Percentiles rank a stretch among this genome's conserved stretches.
phyloP scores from a whole-genome alignment of 1,284 basidiomycete genomes.

The Pholiota adiposa region DNA sequence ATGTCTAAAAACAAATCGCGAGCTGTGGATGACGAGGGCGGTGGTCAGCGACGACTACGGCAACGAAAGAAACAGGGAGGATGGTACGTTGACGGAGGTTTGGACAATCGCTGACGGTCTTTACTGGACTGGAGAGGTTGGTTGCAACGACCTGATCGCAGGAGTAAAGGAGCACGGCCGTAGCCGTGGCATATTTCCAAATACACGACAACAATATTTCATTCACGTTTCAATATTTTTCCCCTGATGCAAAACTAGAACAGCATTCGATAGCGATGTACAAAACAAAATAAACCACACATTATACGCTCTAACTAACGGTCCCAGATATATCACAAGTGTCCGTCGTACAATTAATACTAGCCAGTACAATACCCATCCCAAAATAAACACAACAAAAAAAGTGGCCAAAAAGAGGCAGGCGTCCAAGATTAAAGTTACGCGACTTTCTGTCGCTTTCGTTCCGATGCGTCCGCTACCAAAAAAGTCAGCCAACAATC shows the following conservation, averaged over 20 bases:
- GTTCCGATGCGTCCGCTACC: slow-evolving; percentile 18
- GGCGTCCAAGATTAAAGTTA: too few species aligned
- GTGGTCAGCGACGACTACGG: too few species aligned
- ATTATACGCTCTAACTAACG: slow-evolving; percentile 2
- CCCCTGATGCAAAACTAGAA: slow-evolving; percentile 10
- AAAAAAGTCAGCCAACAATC: slow-evolving; percentile 3
- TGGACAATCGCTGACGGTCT: slow-evolving; percentile 41
- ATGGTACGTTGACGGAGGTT: slow-evolving; percentile 6
- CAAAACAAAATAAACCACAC: not conserved
- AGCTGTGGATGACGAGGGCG: slow-evolving; percentile 6
- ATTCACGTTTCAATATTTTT: slow-evolving; percentile 23
- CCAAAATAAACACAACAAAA: slow-evolving; percentile 14
- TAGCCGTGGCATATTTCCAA: slow-evolving; percentile 36
- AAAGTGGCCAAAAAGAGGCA: not conserved
- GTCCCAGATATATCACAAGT: not conserved
- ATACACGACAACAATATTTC: slow-evolving; percentile 31
- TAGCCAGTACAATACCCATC: slow-evolving; percentile 1
- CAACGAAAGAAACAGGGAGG: not conserved
- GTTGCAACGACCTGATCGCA: slow-evolving; percentile 46
- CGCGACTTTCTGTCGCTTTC: slow-evolving; percentile 22
- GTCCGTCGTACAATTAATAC: slow-evolving; percentile 2
- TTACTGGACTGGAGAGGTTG: slow-evolving; percentile 29
- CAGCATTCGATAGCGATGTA: slow-evolving; percentile 11
- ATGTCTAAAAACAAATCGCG: slow-evolving; percentile 12
- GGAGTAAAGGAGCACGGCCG: slow-evolving; percentile 34